Base-by-base conservation (phyloP, 2,329 filamentous ascomycete genomes). In the Colletotrichum orbiculare region DNA sequence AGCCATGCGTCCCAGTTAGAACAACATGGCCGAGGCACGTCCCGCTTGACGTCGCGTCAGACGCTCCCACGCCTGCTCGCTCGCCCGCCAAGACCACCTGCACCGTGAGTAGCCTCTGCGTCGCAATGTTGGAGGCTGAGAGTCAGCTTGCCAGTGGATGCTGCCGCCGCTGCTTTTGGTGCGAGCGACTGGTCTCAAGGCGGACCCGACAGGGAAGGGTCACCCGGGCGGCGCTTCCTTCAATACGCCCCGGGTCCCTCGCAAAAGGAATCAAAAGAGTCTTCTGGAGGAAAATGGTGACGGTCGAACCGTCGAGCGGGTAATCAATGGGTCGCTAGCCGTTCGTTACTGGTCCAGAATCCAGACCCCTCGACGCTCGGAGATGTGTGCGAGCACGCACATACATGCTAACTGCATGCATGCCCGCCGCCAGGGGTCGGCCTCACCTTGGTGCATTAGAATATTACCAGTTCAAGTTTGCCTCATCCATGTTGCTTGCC, bases 91-190 rank as follows among this genome's bases (percentile, higher is more conserved):
- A 57, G 54, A 33, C 25, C 4, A 25, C 25, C 25, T 5, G 25
- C n/a, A 25, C 46, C 46, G 33, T 42, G 37, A 58, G 55, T 49
- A 49, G 43, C 58, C 41, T 38, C 52, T 17, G 35, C 34, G 49
- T 15, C 15, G 17, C 43, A 39, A 49, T 39, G 37, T 17, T 55
- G 25, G 25, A 25, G 25, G 25, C 25, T 3, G 45, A 45, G 56
- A n/a, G 57, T 56, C 43, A 58, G 54, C 55, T 39, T 42, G 47
- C 60, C 12, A 64, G 57, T 61, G 57, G 62, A 55, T 65, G 62
- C 62, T 61, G 35, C 57, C 46, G 46, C 46, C 61, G 56, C 41
- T 58, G 57, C 62, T 60, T 46, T 60, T 13, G 25, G 17, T 39
- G 25, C 46, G 42, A 48, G 48, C 46, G 56, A 50, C 41, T 61